phyloP scores from a whole-genome alignment of 2,329 filamentous ascomycete genomes.

The Aureobasidium sp. region DNA sequence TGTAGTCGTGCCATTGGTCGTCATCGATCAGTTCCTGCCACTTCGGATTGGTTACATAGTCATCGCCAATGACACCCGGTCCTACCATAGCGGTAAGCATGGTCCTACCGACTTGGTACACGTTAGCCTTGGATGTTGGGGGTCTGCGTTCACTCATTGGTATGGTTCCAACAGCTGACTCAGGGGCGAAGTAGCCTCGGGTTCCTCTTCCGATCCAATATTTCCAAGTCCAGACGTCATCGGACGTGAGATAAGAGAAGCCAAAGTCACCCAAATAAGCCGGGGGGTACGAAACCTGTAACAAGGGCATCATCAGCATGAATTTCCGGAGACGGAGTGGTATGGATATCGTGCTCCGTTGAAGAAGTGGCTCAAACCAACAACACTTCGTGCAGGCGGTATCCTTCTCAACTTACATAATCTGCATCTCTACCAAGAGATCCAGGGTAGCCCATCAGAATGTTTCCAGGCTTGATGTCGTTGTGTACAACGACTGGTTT shows the following conservation, averaged over 20 bases:
- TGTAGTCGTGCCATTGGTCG: background rate
- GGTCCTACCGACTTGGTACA: background rate
- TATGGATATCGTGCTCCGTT: too few relatives aligned
- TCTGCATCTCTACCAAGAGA: background rate
- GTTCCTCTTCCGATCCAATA: background rate
- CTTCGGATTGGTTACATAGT: background rate
- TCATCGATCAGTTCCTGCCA: background rate
- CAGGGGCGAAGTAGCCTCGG: background rate
- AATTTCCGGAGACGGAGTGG: too few relatives aligned
- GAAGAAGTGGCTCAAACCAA: too few relatives aligned
- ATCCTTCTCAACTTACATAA: background rate
- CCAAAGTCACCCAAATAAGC: constrained; percentile 13
- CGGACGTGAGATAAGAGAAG: background rate
- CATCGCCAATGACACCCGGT: background rate
- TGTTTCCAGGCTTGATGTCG: constrained; percentile 3
- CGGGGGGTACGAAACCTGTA: background rate
- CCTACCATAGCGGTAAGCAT: background rate
- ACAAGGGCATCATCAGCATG: too few relatives aligned
- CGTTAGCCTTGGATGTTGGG: background rate
- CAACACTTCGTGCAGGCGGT: too few relatives aligned
- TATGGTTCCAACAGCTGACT: background rate
- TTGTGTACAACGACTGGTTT: background rate
- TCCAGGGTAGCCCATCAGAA: background rate
- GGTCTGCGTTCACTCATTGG: background rate
- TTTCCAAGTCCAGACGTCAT: background rate